A percentile compares a stretch with the other conserved stretches of the same genome.
phyloP scores from a whole-genome alignment of 2,329 filamentous ascomycete species.

The Fusarium sp. region DNA sequence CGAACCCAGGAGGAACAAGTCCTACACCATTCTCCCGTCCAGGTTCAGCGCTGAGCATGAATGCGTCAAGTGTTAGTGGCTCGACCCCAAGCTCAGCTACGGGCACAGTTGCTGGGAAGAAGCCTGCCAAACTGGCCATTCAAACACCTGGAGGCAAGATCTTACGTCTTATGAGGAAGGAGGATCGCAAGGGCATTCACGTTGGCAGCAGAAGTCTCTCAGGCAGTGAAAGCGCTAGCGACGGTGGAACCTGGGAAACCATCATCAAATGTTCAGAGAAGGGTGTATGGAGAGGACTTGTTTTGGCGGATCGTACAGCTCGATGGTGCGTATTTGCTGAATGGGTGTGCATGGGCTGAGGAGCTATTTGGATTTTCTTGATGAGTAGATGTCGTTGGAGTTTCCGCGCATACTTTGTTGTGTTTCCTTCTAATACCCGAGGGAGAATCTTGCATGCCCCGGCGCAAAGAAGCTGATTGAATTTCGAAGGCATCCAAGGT shows the following conservation, averaged over 20 bases:
- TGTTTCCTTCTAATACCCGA: slow-evolving; percentile 46
- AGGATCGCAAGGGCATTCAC: slow-evolving; percentile 72
- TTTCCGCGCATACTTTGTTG: slow-evolving; percentile 42
- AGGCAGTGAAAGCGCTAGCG: slow-evolving; percentile 71
- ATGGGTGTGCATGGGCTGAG: slow-evolving; percentile 74
- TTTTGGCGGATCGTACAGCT: slow-evolving; percentile 86
- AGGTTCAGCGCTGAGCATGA: slow-evolving; percentile 76
- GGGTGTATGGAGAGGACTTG: slow-evolving; percentile 85
- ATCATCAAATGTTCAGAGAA: slow-evolving; percentile 91
- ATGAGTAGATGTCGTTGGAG: slow-evolving; percentile 34
- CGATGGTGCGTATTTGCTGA: slow-evolving; percentile 95
- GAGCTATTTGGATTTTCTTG: slow-evolving; percentile 7
- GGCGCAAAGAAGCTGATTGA: slow-evolving; percentile 39
- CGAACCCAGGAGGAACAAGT: slow-evolving; percentile 64
- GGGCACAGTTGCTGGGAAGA: slow-evolving; percentile 73
- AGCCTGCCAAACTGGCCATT: slow-evolving; percentile 95
- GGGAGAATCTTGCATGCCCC: slow-evolving; percentile 47
- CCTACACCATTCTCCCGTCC: slow-evolving; percentile 76
- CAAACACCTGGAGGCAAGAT: slow-evolving; percentile 97
- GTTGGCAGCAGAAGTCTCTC: slow-evolving; percentile 60
- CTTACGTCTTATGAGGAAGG: slow-evolving; percentile 86
- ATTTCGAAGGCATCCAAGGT: slow-evolving; percentile 20
- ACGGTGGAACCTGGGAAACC: slow-evolving; percentile 88
- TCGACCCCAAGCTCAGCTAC: slow-evolving; percentile 71
- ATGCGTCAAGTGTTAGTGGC: slow-evolving; percentile 69